These are phyloP conservation scores for Leccinum subatratum DNA, from an alignment of 1,284 basidiomycete genomes.

Conservation along the genomic window DNA sequence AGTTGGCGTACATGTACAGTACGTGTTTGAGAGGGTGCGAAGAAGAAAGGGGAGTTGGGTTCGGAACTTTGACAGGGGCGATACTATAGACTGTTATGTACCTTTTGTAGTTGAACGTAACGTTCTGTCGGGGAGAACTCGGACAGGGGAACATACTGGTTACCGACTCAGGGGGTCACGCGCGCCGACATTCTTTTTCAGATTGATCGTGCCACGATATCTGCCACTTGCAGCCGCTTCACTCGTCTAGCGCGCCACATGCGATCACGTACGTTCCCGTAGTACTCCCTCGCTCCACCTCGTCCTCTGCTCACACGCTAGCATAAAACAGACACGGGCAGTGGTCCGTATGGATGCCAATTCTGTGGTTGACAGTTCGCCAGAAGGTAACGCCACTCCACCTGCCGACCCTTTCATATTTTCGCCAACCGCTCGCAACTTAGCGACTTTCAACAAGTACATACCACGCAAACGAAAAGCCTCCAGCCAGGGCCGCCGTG, in stretches of 20 bases:
- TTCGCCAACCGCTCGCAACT: neutral
- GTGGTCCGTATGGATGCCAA: conserved; percentile 86
- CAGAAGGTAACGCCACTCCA: conserved; percentile 51
- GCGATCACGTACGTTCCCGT: conserved; percentile 71
- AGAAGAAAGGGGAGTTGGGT: neutral
- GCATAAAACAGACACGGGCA: conserved; percentile 65
- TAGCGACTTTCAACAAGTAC: conserved; percentile 84
- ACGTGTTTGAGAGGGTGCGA: conserved; percentile 68
- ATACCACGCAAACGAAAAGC: conserved; percentile 77
- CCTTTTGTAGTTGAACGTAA: neutral
- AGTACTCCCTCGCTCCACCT: conserved; percentile 10
- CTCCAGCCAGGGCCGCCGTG: conserved; percentile 42
- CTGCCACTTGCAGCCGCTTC: too few relatives aligned
- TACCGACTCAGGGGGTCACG: too few relatives aligned
- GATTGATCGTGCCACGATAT: too few relatives aligned
- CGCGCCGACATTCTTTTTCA: too few relatives aligned
- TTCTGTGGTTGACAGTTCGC: conserved; percentile 88
- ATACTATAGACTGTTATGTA: neutral
- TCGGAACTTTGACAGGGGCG: neutral
- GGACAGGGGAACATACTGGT: too few relatives aligned
- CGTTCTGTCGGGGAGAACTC: too few relatives aligned
- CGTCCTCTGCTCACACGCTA: conserved; percentile 6
- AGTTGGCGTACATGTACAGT: conserved; percentile 84
- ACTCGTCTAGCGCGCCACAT: conserved; percentile 85
- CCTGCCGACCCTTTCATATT: neutral